A percentile compares a stretch with the other conserved stretches of the same genome.
Conservation (phyloP, 768 basidiomycete species). For the Sutorius australiensis region DNA sequence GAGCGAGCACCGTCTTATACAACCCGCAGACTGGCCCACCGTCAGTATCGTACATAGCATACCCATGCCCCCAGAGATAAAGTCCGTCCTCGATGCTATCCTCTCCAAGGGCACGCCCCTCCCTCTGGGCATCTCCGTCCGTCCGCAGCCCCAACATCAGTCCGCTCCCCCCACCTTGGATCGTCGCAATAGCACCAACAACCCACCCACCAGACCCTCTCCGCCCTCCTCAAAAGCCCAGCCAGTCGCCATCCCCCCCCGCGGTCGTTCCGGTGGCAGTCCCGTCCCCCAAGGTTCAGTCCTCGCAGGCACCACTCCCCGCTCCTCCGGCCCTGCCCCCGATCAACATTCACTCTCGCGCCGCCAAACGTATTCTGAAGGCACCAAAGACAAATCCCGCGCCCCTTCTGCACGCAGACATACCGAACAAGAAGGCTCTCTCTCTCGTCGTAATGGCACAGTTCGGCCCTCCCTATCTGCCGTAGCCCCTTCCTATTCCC, state of each 20-base stretch:
- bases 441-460: slow-evolving; percentile 45
- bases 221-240: slow-evolving; percentile 36
- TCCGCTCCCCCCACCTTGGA: slow-evolving; percentile 34
- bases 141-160: slow-evolving; percentile 30
- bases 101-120: slow-evolving; percentile 37
- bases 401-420: slow-evolving; percentile 61
- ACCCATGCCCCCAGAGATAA: slow-evolving; percentile 69
- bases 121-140: slow-evolving; percentile 28
- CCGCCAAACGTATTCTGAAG: slow-evolving; percentile 50
- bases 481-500: slow-evolving; percentile 33
- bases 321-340: slow-evolving; percentile 33
- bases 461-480: slow-evolving; percentile 43
- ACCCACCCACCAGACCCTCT: slow-evolving; percentile 20
- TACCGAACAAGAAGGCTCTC: slow-evolving; percentile 49
- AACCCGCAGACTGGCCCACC: slow-evolving; percentile 74
- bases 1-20: slow-evolving; percentile 59
- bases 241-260: slow-evolving; percentile 36
- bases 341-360: slow-evolving; percentile 45
- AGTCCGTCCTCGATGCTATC: slow-evolving; percentile 58
- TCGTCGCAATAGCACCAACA: slow-evolving; percentile 45
- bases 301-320: slow-evolving; percentile 29
- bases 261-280: slow-evolving; percentile 52
- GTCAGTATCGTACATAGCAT: slow-evolving; percentile 73
- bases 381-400: slow-evolving; percentile 51
- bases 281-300: slow-evolving; percentile 34